Conservation (phyloP, 2,329 filamentous ascomycete species). For the Leptographium lundbergii region DNA sequence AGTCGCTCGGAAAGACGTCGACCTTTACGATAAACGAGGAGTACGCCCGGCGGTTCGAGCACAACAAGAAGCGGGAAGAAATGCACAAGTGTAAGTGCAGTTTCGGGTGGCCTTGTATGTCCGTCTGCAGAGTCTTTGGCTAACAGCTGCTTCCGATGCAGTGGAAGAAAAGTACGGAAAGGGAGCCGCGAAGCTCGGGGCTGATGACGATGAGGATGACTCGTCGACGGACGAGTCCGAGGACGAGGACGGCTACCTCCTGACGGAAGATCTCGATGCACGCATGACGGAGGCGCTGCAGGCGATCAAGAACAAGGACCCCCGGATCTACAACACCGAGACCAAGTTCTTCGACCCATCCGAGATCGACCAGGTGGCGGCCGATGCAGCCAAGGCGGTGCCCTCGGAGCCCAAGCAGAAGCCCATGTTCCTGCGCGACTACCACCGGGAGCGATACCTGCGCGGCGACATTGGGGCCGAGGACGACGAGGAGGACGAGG, state of each 20-base stretch:
- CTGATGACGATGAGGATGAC: constrained; percentile 34
- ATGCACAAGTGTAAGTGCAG: constrained; percentile 47
- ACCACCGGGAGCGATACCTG: constrained; percentile 82
- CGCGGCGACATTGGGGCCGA: constrained; percentile 52
- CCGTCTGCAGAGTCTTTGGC: not conserved
- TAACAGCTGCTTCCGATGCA: constrained; percentile 22
- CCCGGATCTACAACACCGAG: constrained; percentile 72
- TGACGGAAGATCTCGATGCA: constrained; percentile 71
- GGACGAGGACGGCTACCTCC: constrained; percentile 80
- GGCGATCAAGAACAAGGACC: constrained; percentile 84
- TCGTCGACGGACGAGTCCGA: constrained; percentile 65
- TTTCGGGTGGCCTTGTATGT: too few species aligned
- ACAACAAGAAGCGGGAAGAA: constrained; percentile 96
- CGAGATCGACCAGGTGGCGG: constrained; percentile 33
- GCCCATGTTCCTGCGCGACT: constrained; percentile 75
- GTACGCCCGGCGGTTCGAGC: constrained; percentile 78
- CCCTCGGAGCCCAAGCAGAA: constrained; percentile 54
- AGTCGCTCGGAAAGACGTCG: constrained; percentile 20
- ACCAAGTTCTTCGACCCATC: constrained; percentile 61
- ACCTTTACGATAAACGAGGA: constrained; percentile 77
- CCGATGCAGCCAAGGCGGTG: constrained; percentile 18
- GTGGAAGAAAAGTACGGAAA: constrained; percentile 75
- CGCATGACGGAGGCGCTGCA: constrained; percentile 79
- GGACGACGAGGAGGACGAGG: constrained; percentile 40
- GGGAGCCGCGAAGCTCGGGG: constrained; percentile 28